A percentile compares a stretch with the other conserved stretches of the same genome.
Evolutionary conservation across 805 yeast genomes (phyloP).

Genomic region (Candida sphagnicola): DNA sequence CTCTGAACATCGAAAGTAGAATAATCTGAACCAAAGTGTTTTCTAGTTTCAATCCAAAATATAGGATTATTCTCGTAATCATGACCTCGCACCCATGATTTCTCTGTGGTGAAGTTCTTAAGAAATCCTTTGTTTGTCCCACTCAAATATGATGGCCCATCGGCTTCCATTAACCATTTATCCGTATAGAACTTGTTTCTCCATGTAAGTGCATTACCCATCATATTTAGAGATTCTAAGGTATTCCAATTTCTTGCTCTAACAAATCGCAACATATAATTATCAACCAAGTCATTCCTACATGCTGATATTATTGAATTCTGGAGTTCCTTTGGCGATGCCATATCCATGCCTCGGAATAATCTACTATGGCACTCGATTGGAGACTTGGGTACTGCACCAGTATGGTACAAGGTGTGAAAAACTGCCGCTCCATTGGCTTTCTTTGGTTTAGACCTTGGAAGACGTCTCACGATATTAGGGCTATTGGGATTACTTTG

Average conservation of each 20-base stretch:
- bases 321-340: not conserved
- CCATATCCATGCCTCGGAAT: not conserved
- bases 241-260: slow-evolving; percentile 81
- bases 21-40: slow-evolving; percentile 50
- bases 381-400: not conserved
- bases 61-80: slow-evolving; percentile 74
- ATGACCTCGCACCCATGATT: slow-evolving; percentile 66
- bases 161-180: slow-evolving; percentile 61
- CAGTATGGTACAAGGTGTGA: not conserved
- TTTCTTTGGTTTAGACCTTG: not conserved
- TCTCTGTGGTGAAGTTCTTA: slow-evolving; percentile 55
- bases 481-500: not conserved
- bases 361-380: not conserved
- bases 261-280: slow-evolving; percentile 63
- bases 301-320: slow-evolving; percentile 5
- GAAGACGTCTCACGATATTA: not conserved
- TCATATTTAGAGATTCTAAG: slow-evolving; percentile 64
- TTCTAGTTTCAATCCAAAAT: slow-evolving; percentile 70
- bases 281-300: slow-evolving; percentile 79
- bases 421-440: not conserved
- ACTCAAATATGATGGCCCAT: slow-evolving; percentile 46
- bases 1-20: slow-evolving; percentile 65
- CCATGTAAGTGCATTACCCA: slow-evolving; percentile 69
- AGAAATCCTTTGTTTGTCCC: slow-evolving; percentile 39
- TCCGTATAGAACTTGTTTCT: slow-evolving; percentile 60